Percentiles rank a stretch among this genome's conserved stretches.
Evolutionary conservation across 139 green algal species (phyloP).

Genomic region (Picochlorum sp.): DNA sequence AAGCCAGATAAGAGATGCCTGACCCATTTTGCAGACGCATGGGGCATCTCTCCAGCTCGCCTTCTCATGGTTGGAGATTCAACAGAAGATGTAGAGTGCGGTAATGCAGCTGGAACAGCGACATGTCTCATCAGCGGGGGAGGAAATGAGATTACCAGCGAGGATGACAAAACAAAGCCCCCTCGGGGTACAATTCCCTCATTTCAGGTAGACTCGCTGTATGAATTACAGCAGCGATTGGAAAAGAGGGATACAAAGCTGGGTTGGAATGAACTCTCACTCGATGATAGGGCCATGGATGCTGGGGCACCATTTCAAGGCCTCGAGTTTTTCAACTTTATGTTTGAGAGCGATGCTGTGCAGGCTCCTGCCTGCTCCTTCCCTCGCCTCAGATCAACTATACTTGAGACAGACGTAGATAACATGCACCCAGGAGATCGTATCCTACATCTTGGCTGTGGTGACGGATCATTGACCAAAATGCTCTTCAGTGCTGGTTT

Average conservation of each 20-base stretch:
- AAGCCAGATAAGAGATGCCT: conserved; percentile 63
- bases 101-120: conserved; percentile 59
- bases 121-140: conserved; percentile 50
- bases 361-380: conserved; percentile 32
- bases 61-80: conserved; percentile 71
- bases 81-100: conserved; percentile 37
- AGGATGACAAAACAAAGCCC: background rate
- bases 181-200: conserved; percentile 50
- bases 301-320: conserved; percentile 42
- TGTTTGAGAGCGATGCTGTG: conserved; percentile 35
- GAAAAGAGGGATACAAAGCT: conserved; percentile 18
- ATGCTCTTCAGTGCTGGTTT: conserved; percentile 57
- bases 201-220: conserved; percentile 42
- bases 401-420: conserved; percentile 9
- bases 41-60: conserved; percentile 31
- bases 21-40: conserved; percentile 41
- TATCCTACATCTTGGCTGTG: conserved; percentile 56
- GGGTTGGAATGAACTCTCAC: conserved; percentile 9
- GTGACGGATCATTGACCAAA: conserved; percentile 54
- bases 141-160: conserved; percentile 3
- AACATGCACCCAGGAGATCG: conserved; percentile 15
- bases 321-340: conserved; percentile 53
- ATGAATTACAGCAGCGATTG: conserved; percentile 35
- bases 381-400: conserved; percentile 23
- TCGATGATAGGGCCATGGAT: background rate